Evolutionary conservation across 106 monocot species (phyloP), one percentile per base, ranked within the genome.

Genomic region (Dendrobium catenatum): DNA sequence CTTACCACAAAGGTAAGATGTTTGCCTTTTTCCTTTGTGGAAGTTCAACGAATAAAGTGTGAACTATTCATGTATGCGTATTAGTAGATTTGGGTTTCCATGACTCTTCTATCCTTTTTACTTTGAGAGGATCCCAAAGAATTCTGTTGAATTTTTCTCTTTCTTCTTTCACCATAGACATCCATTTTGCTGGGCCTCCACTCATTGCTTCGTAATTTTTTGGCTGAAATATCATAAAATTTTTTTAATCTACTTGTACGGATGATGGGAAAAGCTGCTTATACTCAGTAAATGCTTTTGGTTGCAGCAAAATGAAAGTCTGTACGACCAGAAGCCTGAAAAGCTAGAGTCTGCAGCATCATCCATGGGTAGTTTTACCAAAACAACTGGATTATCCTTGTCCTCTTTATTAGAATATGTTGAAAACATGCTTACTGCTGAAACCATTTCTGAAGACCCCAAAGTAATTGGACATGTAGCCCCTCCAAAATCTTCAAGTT

Each of bases 301-400:
- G n/a, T n/a, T 89, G 80, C 92, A 98, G 94, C 82, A 90, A 81
- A 98, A 78, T 86, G 97, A 98, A 85, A 94, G 87, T 74, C 91
- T 98, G 10, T 98, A 98, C 85, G 92, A 98, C 51, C 97, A 98
- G 81, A 92, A 94, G 77, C 97, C 97, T 80, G 94, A 98, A 85
- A 92, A 94, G 64, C 94, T 91, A 76, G 85, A 88, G 31, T 90
- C 93, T 27, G 80, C 64, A 48, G 75, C 83, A 20, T 76, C 86
- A 78, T 77, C 86, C n/a, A 42, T 88, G 76, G 59, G 78, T 80
- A 80, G 64, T 80, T 55, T 81, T 41, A 85, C 81, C 9, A 59
- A 79, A 11, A 48, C 78, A 24, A 42, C 73, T 78, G 85, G 83
- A 47, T 80, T 80, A 49, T 88, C 94, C 16, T 86, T 86, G 13